A percentile compares a stretch with the other conserved stretches of the same genome.
These are phyloP conservation scores for Trichosporon inkin DNA, from an alignment of 1,284 basidiomycete genomes.

Conservation along the genomic window DNA sequence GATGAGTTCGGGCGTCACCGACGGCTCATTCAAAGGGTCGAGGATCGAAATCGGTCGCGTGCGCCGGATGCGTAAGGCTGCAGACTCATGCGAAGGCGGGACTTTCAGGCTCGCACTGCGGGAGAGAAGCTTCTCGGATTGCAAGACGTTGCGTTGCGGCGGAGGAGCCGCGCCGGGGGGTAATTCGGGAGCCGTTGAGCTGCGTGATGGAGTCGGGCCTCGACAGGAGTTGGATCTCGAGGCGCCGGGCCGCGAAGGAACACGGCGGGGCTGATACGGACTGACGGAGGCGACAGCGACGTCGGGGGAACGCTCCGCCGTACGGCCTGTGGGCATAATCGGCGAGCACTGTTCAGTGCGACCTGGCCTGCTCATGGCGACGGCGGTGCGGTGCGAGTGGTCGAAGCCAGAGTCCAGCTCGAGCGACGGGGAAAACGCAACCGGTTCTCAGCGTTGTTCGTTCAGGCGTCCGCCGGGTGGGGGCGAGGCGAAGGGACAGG, in stretches of 20 bases:
- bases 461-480: too few relatives aligned
- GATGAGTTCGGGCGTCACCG: not conserved
- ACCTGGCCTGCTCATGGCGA: conserved; percentile 3
- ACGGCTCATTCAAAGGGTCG: not conserved
- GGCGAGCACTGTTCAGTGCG: not conserved
- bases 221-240: not conserved
- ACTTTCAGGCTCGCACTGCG: not conserved
- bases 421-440: not conserved
- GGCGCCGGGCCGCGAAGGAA: not conserved
- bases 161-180: not conserved
- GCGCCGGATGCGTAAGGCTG: not conserved
- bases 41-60: not conserved
- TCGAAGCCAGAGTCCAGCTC: not conserved
- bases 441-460: not conserved
- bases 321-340: not conserved
- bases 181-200: not conserved
- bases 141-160: not conserved
- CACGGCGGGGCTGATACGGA: not conserved
- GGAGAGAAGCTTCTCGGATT: not conserved
- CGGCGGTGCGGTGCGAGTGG: not conserved
- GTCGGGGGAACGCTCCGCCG: not conserved
- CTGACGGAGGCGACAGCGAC: not conserved
- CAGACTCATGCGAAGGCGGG: not conserved
- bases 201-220: not conserved
- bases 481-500: too few relatives aligned